phyloP scores from a whole-genome alignment of 2,329 filamentous ascomycete species.

The Aureobasidium pullulans region DNA sequence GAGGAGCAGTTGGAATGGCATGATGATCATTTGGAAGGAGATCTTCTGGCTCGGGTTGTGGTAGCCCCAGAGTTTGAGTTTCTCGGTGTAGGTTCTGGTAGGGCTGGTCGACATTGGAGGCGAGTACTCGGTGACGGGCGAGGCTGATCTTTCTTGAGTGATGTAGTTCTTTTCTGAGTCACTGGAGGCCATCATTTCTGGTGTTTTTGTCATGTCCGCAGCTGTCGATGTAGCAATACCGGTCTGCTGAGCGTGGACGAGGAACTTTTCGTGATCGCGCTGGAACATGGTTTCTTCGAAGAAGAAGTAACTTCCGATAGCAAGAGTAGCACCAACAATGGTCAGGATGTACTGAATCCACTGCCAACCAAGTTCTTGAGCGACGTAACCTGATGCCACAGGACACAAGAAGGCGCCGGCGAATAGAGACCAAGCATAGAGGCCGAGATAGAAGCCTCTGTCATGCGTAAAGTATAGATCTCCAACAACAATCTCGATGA shows the following conservation, averaged over 20 bases:
- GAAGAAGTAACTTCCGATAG: slow-evolving; percentile 7
- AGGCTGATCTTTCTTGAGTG: no score
- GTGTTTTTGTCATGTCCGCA: no score
- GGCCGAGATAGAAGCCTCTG: slow-evolving; percentile 17
- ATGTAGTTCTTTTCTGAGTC: no score
- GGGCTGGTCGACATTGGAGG: no score
- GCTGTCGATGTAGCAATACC: no score
- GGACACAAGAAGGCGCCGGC: slow-evolving; percentile 31
- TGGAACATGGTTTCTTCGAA: slow-evolving; percentile 12
- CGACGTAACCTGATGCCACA: slow-evolving; percentile 30
- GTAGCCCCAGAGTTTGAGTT: slow-evolving; percentile 20
- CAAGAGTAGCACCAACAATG: background rate
- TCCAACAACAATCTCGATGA: slow-evolving; percentile 8
- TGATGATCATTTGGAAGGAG: slow-evolving; percentile 16
- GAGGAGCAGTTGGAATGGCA: background rate
- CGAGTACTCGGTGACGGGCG: no score
- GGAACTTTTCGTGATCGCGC: slow-evolving; percentile 5
- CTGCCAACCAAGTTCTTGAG: slow-evolving; percentile 29
- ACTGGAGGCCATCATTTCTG: no score
- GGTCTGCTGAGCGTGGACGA: background rate
- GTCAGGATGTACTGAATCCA: slow-evolving; percentile 18
- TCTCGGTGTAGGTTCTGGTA: background rate
- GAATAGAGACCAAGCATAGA: slow-evolving; percentile 26
- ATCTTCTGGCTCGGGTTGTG: slow-evolving; percentile 18
- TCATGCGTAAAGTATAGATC: slow-evolving; percentile 18